Evolutionary conservation across 495 filamentous ascomycete genomes (phyloP), one percentile per base, ranked within the genome.

Genomic region (Aspergillus taichungensis): DNA sequence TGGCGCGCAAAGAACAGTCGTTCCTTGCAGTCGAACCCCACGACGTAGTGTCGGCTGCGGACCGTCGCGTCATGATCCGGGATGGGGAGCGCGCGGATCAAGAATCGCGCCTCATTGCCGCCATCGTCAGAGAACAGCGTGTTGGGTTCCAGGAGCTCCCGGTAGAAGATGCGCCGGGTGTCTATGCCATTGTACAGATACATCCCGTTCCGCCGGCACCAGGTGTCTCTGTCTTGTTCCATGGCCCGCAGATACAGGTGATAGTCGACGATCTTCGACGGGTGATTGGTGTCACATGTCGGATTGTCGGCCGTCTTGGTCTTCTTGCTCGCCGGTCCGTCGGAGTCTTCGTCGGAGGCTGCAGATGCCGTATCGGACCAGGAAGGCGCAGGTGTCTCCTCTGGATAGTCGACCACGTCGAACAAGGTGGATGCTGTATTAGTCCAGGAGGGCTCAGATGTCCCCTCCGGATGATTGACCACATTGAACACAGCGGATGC

Each of bases 201-300:
- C 47, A 50, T 51, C 13, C 56, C 39, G 8, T 55, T 49, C 2
- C 46, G 44, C 13, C 62, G 48, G 3, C 30, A 30, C 9, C 46
- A 7, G 8, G 13, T 18, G 18, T 59, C 50, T 34, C 40, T 50
- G 13, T 41, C 46, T 3, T 34, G 35, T 28, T 69, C 64, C 11
- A 59, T 46, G 24, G 42, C 30, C 13, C 47, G 37, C 5, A 69
- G 59, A 41, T 64, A 67, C 13, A 69, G 36, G 14, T 64, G 47
- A 38, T 66, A 67, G 52, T 69, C 66, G 13, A 64, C 44, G 30
- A 64, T 46, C 6, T 55, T 45, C 63, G 60, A 69, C 11, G 60
- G 62, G 33, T 66, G 59, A 18, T 29, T 40, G 24, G 58, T 47
- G 14, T 40, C 37, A 33, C 41, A 49, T 11, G 49, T 40, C 27